Evolutionary conservation across 805 yeast species (phyloP).

Genomic region (Saccharomycopsis fermentans): DNA sequence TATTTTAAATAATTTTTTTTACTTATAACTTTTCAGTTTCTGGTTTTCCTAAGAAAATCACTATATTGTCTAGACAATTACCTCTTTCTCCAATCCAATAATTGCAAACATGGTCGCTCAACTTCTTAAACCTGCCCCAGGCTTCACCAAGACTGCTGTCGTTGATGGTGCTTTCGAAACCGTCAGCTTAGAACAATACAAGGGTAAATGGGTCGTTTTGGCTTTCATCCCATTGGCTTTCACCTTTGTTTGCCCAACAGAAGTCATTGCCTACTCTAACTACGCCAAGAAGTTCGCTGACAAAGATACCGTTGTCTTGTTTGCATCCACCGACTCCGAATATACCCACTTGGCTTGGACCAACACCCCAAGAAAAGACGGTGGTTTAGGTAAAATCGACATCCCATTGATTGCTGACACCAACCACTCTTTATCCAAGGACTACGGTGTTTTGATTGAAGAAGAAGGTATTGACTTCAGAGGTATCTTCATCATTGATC

Average conservation of each 20-base stretch:
- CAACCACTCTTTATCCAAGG: slow-evolving; percentile 88
- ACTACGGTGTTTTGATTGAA: slow-evolving; percentile 95
- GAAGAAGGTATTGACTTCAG: slow-evolving; percentile 96
- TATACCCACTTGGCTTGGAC: slow-evolving; percentile 98
- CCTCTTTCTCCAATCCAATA: neutral
- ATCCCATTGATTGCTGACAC: slow-evolving; percentile 95
- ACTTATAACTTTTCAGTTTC: no score
- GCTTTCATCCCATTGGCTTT: slow-evolving; percentile 98
- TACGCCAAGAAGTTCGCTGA: slow-evolving; percentile 84
- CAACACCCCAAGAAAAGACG: slow-evolving; percentile 89
- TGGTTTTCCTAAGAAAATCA: no score
- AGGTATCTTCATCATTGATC: slow-evolving; percentile 97
- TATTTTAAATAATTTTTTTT: no score
- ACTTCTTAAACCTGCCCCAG: slow-evolving; percentile 94
- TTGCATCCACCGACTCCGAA: slow-evolving; percentile 98
- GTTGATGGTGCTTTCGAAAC: slow-evolving; percentile 95
- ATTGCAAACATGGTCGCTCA: slow-evolving; percentile 51
- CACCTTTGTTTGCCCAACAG: slow-evolving; percentile 99
- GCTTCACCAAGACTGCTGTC: slow-evolving; percentile 94
- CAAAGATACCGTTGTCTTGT: slow-evolving; percentile 79
- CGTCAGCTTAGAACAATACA: slow-evolving; percentile 85
- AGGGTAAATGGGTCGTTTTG: slow-evolving; percentile 95
- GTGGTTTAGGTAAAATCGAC: slow-evolving; percentile 94
- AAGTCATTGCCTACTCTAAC: slow-evolving; percentile 96
- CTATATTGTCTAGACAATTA: neutral